Evolutionary conservation across 768 basidiomycete genomes (phyloP).

Genomic region (Imleria badia): DNA sequence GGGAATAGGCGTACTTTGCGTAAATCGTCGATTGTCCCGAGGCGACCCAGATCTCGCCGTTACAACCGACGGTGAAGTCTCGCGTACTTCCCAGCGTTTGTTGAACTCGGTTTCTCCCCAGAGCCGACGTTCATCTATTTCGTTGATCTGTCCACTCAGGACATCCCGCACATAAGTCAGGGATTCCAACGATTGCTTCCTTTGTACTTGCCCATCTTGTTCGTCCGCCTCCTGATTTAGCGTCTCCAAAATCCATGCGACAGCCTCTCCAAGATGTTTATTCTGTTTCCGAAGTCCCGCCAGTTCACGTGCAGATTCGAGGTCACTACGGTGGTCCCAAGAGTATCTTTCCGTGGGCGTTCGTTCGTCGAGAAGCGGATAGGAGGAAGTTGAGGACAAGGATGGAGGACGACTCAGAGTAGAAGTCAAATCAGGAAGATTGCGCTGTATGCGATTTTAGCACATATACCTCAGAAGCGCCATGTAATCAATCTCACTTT

Average conservation of each 20-base stretch:
- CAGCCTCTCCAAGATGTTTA: conserved; percentile 62
- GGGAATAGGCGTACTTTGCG: conserved; percentile 9
- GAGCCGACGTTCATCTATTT: conserved; percentile 67
- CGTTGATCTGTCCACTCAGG: conserved; percentile 50
- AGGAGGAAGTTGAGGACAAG: conserved; percentile 44
- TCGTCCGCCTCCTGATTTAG: conserved; percentile 54
- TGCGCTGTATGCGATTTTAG: conserved; percentile 51
- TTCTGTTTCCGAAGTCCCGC: conserved; percentile 54
- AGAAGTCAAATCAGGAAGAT: conserved; percentile 80
- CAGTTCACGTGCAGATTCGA: conserved; percentile 69
- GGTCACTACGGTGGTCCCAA: conserved; percentile 68
- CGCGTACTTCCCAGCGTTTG: conserved; percentile 36
- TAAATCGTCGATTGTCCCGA: conserved; percentile 18
- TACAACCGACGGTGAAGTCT: conserved; percentile 22
- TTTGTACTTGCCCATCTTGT: conserved; percentile 37
- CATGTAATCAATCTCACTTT: conserved; percentile 58
- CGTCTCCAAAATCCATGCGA: conserved; percentile 73
- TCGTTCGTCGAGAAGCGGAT: conserved; percentile 64
- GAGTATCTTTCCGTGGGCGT: conserved; percentile 56
- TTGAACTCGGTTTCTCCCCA: conserved; percentile 51
- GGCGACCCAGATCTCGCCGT: conserved; percentile 19
- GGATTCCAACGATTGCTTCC: conserved; percentile 68
- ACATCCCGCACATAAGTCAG: conserved; percentile 78
- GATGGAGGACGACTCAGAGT: conserved; percentile 58
- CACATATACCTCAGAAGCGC: not conserved